These are phyloP conservation scores for Lobosporangium transversale DNA, from an alignment of 192 early-diverging fungal species.

Conservation along the genomic window DNA sequence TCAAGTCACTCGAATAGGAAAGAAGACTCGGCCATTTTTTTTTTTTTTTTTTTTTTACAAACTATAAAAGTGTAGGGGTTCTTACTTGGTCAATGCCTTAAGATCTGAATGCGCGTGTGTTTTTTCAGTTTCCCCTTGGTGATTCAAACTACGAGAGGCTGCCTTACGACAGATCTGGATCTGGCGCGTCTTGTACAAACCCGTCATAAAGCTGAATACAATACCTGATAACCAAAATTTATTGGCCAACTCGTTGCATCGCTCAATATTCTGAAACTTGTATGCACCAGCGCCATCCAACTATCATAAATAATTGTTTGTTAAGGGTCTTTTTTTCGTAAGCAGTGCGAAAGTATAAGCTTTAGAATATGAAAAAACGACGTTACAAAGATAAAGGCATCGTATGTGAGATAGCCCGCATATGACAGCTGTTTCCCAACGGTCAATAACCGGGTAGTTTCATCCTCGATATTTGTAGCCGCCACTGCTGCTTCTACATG, in stretches of 20 bases:
- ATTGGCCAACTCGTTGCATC: slow-evolving; percentile 64
- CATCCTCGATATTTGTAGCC: slow-evolving; percentile 64
- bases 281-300: slow-evolving; percentile 65
- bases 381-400: slow-evolving; percentile 70
- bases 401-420: slow-evolving; percentile 68
- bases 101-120: slow-evolving; percentile 15
- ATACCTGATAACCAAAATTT: slow-evolving; percentile 78
- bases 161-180: slow-evolving; percentile 55
- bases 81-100: slow-evolving; percentile 24
- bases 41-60: not conserved
- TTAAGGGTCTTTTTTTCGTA: no score
- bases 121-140: slow-evolving; percentile 27
- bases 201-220: slow-evolving; percentile 64
- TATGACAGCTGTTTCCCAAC: slow-evolving; percentile 70
- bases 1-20: not conserved
- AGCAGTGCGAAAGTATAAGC: no score
- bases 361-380: no score
- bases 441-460: slow-evolving; percentile 60
- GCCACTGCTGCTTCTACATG: slow-evolving; percentile 65
- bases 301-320: no score
- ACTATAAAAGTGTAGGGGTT: not conserved
- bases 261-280: slow-evolving; percentile 70
- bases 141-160: slow-evolving; percentile 26
- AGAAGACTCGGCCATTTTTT: not conserved
- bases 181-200: slow-evolving; percentile 73